Evolutionary conservation across 176 grass and related monocot species (phyloP), one percentile per base, ranked within the genome.

Genomic region (Musa itinerans): DNA sequence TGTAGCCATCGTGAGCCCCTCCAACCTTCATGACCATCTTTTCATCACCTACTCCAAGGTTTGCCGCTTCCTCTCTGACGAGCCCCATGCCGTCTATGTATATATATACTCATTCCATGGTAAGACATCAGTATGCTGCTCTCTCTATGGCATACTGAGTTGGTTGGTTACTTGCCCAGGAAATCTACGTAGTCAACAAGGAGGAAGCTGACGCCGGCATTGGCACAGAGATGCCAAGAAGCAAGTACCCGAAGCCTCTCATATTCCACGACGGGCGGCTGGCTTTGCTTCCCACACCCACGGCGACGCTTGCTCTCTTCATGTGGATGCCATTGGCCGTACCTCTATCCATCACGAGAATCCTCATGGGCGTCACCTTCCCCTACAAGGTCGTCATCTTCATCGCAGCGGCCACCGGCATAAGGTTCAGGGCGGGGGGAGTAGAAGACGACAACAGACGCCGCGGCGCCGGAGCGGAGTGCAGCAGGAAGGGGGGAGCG

Each of bases 251-350:
- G 29, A 90, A 83, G 68, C 87, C 90, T 14, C 72, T 90, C 54
- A 71, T 96, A 25, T 96, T 96, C 78, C 93, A 96, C 82, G 93
- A 96, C 81, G 93, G 89, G 43, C 81, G 93, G 72, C 77, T 86
- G 9, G 90, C 93, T 14, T 88, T 96, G 78, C 78, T 81, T 0
- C 89, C 93, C 26, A 90, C 85, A 14, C 81, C 93, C 1, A 6
- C 67, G 0, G 84, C 84, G 52, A 86, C 87, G 25, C 85, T 90
- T 0, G 68, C 78, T 13, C 81, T 92, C 85, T 90, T 92, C 80
- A 26, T 80, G 71, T 96, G 90, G 93, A 71, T 92, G n/a, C 93
- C 87, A 8, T 15, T 96, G 2, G 87, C 81, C 11, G 14, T 23
- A 2, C 65, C 73, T n/a, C 87, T 96, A 20, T 76, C 78, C 76